Evolutionary conservation across 2,329 filamentous ascomycete genomes (phyloP), one percentile per base, ranked within the genome.

Genomic region (Chaetomium strumarium): DNA sequence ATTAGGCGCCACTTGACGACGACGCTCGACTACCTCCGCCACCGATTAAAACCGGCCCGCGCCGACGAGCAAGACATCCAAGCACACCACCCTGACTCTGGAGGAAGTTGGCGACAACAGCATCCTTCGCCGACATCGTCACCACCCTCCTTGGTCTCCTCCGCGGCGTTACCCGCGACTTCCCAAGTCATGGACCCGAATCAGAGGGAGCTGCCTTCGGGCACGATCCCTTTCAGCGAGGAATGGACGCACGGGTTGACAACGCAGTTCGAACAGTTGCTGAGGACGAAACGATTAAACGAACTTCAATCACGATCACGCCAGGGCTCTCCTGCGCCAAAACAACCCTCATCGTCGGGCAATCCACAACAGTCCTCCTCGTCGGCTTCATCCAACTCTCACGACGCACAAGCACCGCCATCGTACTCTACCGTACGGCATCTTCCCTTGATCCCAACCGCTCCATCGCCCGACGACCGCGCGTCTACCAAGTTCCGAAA

Each of bases 221-320:
- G 63, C 55, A 63, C 67, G 47, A 68, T 63, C 37, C 72, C 76
- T 7, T 80, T 81, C 63, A 85, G 85, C 65, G 86, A 90, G 65
- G 78, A 80, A 64, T 88, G 85, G 83, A 89, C 90, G 24, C 79
- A 82, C 63, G 88, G 90, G 55, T 75, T 97, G 63, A 85, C 88
- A 47, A 75, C 86, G 63, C 86, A 90, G 65, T 96, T 96, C 69
- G 89, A 95, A 67, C 86, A 90, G 59, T 75, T 95, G 55, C 78
- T 97, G 65, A 86, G 88, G 68, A 90, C 88, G 53, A 91, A 88
- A 75, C 83, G 90, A 68, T 83, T 96, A 76, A 91, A 89, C 67
- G 88, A 91, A 58, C 77, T 96, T 46, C 83, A 86, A 62, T 80
- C 84, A 33, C 76, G 78, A 56, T 77, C 81, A 33, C 74, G 77